These are phyloP conservation scores for Fusarium poae DNA, from an alignment of 2,329 filamentous ascomycete genomes.

Conservation along the genomic window DNA sequence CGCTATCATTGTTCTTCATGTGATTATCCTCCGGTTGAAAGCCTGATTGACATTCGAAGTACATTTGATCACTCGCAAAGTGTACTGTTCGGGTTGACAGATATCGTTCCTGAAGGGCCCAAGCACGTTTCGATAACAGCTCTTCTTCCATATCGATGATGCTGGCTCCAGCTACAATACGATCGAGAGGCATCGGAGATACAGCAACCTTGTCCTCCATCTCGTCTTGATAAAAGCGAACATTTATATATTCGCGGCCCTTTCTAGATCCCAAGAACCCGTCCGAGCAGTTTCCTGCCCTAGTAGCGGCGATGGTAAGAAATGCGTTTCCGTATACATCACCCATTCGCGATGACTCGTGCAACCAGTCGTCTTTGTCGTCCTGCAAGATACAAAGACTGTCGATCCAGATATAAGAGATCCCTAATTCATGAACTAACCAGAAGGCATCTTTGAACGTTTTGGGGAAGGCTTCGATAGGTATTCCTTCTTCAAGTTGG, in stretches of 20 bases:
- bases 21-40: neutral
- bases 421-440: fast-evolving
- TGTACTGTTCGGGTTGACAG: neutral
- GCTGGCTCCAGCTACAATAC: fast-evolving
- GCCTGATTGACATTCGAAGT: neutral
- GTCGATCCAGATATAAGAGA: neutral
- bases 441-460: neutral
- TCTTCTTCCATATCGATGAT: neutral
- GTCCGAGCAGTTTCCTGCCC: neutral
- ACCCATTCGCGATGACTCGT: neutral
- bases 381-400: neutral
- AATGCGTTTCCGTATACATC: neutral
- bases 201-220: fast-evolving
- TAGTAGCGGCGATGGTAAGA: fast-evolving
- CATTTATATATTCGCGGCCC: fast-evolving
- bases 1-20: fast-evolving
- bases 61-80: neutral
- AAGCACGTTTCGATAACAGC: neutral
- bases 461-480: neutral
- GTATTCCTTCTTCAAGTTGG: fast-evolving
- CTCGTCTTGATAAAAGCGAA: fast-evolving
- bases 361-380: neutral
- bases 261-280: neutral
- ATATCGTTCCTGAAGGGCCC: neutral
- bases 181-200: neutral